Percentiles rank a stretch among this genome's conserved stretches.
phyloP scores from a whole-genome alignment of 2,329 filamentous ascomycete genomes.

The Cordyceps cicadae region DNA sequence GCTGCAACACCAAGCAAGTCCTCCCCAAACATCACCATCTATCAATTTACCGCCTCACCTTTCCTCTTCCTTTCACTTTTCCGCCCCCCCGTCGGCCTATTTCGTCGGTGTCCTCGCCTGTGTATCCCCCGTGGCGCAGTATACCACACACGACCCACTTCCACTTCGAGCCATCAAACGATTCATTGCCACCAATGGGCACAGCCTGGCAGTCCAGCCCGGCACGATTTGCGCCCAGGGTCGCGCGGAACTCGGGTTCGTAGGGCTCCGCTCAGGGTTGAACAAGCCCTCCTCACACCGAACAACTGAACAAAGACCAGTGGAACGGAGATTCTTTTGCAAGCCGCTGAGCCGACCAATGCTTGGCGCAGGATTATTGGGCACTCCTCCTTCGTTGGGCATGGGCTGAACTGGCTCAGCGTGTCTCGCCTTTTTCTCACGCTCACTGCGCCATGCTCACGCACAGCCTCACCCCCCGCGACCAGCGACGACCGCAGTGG shows the following conservation, averaged over 20 bases:
- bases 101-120: neutral
- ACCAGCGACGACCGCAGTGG: no score
- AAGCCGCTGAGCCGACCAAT: neutral
- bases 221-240: neutral
- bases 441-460: slow-evolving; percentile 4
- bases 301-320: neutral
- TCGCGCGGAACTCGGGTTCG: neutral
- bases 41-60: neutral
- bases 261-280: neutral
- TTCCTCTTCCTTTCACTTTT: neutral
- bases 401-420: neutral
- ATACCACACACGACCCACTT: slow-evolving; percentile 11
- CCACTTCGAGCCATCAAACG: slow-evolving; percentile 1
- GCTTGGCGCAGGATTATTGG: neutral
- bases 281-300: neutral
- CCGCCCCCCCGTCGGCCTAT: neutral
- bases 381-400: neutral
- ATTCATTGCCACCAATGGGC: neutral
- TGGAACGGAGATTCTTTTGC: neutral
- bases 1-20: neutral
- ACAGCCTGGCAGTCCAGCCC: neutral
- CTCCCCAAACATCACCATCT: neutral
- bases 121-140: slow-evolving; percentile 2
- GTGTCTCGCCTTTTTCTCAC: neutral
- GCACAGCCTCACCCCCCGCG: neutral